These are phyloP conservation scores for Chlorociboria aeruginascens DNA, from an alignment of 495 filamentous ascomycete genomes.

Conservation along the genomic window DNA sequence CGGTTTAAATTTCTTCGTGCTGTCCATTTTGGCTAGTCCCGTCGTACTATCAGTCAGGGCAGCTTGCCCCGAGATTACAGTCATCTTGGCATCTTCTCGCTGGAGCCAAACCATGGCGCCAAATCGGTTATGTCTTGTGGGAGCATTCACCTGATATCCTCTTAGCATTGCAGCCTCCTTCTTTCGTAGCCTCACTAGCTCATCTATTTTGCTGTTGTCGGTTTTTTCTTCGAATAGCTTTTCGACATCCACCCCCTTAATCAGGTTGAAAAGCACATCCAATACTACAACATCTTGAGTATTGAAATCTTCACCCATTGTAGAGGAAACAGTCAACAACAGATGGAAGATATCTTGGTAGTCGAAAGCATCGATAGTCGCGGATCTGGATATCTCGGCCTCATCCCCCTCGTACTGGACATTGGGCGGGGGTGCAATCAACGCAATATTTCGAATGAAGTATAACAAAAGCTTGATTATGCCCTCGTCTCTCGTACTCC, in stretches of 20 bases:
- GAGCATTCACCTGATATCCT: slow-evolving; percentile 65
- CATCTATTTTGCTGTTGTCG: slow-evolving; percentile 51
- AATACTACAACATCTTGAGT: slow-evolving; percentile 75
- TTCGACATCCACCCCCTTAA: slow-evolving; percentile 79
- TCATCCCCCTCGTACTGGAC: slow-evolving; percentile 56
- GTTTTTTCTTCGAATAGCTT: slow-evolving; percentile 72
- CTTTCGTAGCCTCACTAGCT: slow-evolving; percentile 58
- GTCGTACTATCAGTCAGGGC: slow-evolving; percentile 36
- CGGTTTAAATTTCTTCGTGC: slow-evolving; percentile 78
- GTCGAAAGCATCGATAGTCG: slow-evolving; percentile 77
- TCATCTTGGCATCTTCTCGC: slow-evolving; percentile 64
- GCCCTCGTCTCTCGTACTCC: slow-evolving; percentile 71
- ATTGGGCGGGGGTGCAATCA: slow-evolving; percentile 59
- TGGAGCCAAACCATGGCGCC: slow-evolving; percentile 98
- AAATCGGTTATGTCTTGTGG: slow-evolving; percentile 85
- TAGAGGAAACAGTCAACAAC: slow-evolving; percentile 74
- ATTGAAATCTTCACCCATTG: slow-evolving; percentile 85
- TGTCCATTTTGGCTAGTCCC: slow-evolving; percentile 75
- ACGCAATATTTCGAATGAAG: slow-evolving; percentile 74
- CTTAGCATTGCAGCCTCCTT: slow-evolving; percentile 74
- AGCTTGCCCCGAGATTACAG: slow-evolving; percentile 80
- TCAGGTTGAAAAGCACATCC: slow-evolving; percentile 81
- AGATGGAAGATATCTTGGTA: slow-evolving; percentile 82
- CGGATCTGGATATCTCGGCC: slow-evolving; percentile 76
- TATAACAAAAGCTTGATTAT: slow-evolving; percentile 89